Conservation (phyloP, 441 rosid genomes). For the Metrosideros polymorpha region DNA sequence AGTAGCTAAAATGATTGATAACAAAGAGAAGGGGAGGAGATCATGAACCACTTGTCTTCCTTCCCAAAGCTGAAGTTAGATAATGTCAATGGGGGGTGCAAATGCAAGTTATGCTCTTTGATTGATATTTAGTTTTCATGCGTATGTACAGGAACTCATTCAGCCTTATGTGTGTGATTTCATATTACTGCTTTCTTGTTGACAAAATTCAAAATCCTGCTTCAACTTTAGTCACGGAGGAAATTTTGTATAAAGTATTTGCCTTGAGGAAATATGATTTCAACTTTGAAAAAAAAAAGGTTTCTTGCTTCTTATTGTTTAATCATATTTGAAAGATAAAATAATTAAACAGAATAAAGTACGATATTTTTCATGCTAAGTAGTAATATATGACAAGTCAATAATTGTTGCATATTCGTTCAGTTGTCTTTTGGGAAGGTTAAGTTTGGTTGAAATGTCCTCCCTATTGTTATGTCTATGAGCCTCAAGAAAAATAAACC, state of each 20-base stretch:
- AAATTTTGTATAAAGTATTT: neutral
- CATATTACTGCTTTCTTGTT: neutral
- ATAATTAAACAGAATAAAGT: neutral
- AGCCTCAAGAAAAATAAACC: neutral
- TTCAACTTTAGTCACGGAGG: neutral
- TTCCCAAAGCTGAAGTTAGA: neutral
- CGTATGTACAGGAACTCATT: neutral
- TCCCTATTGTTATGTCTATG: neutral
- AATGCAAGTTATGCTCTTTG: neutral
- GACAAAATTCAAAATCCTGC: neutral
- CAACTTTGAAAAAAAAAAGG: neutral
- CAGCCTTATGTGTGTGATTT: neutral
- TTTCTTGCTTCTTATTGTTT: neutral
- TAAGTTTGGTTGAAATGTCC: neutral
- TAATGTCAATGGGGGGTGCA: neutral
- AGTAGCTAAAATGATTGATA: neutral
- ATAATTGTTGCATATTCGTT: neutral
- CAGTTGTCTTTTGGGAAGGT: neutral
- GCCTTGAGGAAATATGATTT: neutral
- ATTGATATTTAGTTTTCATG: neutral
- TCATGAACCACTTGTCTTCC: neutral
- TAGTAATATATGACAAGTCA: neutral
- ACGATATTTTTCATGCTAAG: neutral
- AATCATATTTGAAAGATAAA: neutral
- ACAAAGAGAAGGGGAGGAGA: neutral